A percentile compares a stretch with the other conserved stretches of the same genome.
phyloP scores from a whole-genome alignment of 73 alveolate species.

The Breviolum minutum region DNA sequence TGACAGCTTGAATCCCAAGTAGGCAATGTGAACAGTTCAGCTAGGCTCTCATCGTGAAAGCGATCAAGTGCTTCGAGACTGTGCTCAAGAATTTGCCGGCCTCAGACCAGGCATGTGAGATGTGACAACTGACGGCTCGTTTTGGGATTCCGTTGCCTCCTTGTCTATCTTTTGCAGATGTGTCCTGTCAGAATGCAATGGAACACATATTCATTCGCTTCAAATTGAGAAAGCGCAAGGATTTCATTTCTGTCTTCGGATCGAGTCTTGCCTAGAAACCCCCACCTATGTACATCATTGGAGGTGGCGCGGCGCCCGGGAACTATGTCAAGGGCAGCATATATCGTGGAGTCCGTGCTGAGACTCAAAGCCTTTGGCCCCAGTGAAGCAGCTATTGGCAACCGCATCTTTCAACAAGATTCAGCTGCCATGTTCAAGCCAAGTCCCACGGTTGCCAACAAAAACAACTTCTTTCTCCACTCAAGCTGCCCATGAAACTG shows the following conservation, averaged over 20 bases:
- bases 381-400: no score
- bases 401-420: no score
- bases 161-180: neutral
- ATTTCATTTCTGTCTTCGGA: no score
- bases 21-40: neutral
- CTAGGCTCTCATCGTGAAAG: conserved; percentile 44
- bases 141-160: no score
- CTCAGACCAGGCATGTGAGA: conserved; percentile 53
- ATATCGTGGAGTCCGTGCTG: conserved; percentile 65
- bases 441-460: no score
- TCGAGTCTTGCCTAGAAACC: neutral
- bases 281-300: neutral
- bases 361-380: conserved; percentile 9
- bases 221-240: no score
- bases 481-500: neutral
- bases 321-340: conserved; percentile 61
- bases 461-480: no score
- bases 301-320: conserved; percentile 59
- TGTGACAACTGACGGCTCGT: neutral
- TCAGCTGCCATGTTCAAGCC: no score
- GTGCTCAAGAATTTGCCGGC: conserved; percentile 72
- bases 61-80: conserved; percentile 91
- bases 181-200: neutral
- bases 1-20: no score
- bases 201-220: no score